Conservation (phyloP, 1,139 yeast genomes). For the Arxiozyma slooffiae region DNA sequence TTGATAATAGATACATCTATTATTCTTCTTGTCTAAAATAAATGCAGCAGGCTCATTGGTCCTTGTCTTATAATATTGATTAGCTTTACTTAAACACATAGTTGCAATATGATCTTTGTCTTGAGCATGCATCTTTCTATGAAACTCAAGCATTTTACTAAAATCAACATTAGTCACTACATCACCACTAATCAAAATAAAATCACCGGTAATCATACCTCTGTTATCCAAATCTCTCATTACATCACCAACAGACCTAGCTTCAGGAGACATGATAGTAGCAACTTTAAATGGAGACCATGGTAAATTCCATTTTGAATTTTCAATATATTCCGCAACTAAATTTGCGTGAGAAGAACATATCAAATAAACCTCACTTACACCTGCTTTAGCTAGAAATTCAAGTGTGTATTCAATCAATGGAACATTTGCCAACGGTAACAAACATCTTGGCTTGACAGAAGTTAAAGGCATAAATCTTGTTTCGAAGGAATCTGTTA, state of each 20-base stretch:
- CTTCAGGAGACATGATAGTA: constrained; percentile 76
- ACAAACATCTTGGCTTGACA: constrained; percentile 73
- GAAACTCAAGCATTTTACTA: constrained; percentile 60
- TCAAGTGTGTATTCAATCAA: constrained; percentile 89
- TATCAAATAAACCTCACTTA: constrained; percentile 78
- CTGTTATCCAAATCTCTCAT: constrained; percentile 91
- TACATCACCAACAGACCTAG: constrained; percentile 91
- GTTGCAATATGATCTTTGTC: constrained; percentile 91
- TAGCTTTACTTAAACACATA: constrained; percentile 81
- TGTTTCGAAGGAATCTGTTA: constrained; percentile 87
- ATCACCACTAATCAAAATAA: constrained; percentile 83
- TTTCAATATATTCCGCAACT: constrained; percentile 69
- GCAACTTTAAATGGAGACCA: constrained; percentile 72
- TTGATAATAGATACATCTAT: constrained; percentile 77
- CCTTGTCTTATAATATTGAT: constrained; percentile 78
- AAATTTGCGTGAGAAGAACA: constrained; percentile 87
- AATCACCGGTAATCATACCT: constrained; percentile 83
- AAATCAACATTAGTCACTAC: constrained; percentile 86
- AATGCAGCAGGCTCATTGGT: constrained; percentile 79
- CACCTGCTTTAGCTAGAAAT: constrained; percentile 84
- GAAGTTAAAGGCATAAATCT: constrained; percentile 87
- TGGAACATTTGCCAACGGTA: constrained; percentile 89
- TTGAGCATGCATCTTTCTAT: constrained; percentile 53
- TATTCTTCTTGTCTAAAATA: constrained; percentile 60
- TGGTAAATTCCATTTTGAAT: constrained; percentile 68